phyloP scores from a whole-genome alignment of 2,329 filamentous ascomycete species.

The Trichoderma breve region DNA sequence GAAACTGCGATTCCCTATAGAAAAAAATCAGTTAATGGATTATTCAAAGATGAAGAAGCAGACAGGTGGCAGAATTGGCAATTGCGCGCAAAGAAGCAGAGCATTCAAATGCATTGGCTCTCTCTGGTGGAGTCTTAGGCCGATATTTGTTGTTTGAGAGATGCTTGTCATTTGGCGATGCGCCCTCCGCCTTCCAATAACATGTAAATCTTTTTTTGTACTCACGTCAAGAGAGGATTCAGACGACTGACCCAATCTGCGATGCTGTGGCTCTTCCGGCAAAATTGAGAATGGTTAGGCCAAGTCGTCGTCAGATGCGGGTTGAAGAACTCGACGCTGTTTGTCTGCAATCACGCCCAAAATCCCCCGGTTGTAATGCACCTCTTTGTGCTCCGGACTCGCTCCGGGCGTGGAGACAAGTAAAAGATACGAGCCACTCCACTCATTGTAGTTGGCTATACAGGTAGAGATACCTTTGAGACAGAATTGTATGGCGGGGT shows the following conservation, averaged over 20 bases:
- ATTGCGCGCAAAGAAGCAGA: not conserved
- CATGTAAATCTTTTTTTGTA: not conserved
- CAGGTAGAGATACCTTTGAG: too few relatives aligned
- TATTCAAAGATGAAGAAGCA: not conserved
- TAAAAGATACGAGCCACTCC: too few relatives aligned
- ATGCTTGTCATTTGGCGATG: not conserved
- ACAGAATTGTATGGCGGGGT: too few relatives aligned
- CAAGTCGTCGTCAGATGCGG: not conserved
- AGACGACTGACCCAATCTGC: not conserved
- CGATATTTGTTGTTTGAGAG: not conserved
- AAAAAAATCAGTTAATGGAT: not conserved
- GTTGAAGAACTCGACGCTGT: not conserved
- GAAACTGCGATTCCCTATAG: not conserved
- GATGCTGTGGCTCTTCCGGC: not conserved
- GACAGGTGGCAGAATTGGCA: not conserved
- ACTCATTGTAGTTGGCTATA: too few relatives aligned
- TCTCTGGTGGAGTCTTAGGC: not conserved
- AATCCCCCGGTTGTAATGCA: too few relatives aligned
- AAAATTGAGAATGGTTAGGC: not conserved
- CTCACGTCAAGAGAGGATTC: not conserved
- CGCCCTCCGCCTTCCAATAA: constrained; percentile 8
- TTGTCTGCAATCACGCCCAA: too few relatives aligned
- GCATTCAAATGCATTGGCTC: not conserved
- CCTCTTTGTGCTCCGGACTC: too few relatives aligned
- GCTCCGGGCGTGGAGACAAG: too few relatives aligned